A percentile compares a stretch with the other conserved stretches of the same genome.
Conservation (phyloP, 495 filamentous ascomycete genomes). For the Xylaria longipes region DNA sequence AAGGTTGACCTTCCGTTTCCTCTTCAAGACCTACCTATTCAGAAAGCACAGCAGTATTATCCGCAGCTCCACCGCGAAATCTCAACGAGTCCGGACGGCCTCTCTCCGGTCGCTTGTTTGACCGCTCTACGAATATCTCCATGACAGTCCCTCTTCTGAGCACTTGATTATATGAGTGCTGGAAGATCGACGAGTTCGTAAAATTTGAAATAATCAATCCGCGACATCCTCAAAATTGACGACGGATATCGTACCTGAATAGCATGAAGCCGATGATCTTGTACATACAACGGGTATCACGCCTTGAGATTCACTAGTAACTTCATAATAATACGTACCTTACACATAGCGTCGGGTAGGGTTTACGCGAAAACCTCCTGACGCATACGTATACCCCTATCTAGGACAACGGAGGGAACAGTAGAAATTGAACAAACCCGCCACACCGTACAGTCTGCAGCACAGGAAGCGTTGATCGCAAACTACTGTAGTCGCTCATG, state of each 20-base stretch:
- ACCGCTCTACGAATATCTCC: background rate
- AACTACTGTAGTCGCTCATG: background rate
- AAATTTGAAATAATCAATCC: background rate
- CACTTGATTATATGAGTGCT: background rate
- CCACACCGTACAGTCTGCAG: background rate
- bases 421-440: background rate
- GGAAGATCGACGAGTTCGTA: background rate
- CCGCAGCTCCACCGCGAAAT: background rate
- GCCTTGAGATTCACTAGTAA: background rate
- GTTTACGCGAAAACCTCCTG: background rate
- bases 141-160: background rate
- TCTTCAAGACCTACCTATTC: background rate
- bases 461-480: background rate
- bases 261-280: background rate
- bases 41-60: background rate
- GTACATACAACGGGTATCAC: background rate
- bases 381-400: background rate
- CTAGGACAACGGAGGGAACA: background rate
- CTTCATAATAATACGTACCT: background rate
- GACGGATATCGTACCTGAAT: background rate
- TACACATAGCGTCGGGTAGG: background rate
- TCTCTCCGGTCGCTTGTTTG: constrained; percentile 2
- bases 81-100: background rate
- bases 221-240: background rate
- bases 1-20: constrained; percentile 7